Evolutionary conservation across 352 stramenopile genomes (phyloP).

Genomic region (Aphanomyces invadans): DNA sequence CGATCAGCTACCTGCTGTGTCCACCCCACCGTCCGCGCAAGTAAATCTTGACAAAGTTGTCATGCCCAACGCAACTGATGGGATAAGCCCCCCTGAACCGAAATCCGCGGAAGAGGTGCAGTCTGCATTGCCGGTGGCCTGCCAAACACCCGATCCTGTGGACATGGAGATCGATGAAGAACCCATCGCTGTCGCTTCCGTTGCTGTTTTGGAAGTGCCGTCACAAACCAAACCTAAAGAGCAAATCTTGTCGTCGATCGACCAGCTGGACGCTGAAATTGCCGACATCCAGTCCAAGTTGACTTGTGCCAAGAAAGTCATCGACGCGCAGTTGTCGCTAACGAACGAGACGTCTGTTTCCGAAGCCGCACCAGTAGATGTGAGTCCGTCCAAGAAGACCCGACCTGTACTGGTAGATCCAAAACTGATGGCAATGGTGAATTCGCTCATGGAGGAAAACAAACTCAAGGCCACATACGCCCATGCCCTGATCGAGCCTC

Average conservation of each 20-base stretch:
- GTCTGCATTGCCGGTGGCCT: too few species aligned
- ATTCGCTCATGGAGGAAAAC: constrained; percentile 40
- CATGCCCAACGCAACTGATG: constrained; percentile 21
- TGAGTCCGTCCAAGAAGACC: constrained; percentile 4
- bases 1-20: neutral
- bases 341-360: too few species aligned
- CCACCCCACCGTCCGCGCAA: neutral
- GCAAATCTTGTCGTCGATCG: constrained; percentile 71
- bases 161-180: constrained; percentile 14
- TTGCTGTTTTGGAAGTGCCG: too few species aligned
- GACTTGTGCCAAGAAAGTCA: neutral
- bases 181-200: neutral
- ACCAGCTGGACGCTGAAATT: constrained; percentile 63
- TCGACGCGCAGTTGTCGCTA: neutral
- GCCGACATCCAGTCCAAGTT: constrained; percentile 66
- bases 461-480: constrained; percentile 30
- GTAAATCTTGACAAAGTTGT: neutral
- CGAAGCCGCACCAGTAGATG: neutral
- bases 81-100: too few species aligned
- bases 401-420: constrained; percentile 21
- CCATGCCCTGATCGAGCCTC: neutral
- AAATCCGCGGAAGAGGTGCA: too few species aligned
- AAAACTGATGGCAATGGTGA: constrained; percentile 23
- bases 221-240: constrained; percentile 42
- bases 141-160: neutral